phyloP scores from a whole-genome alignment of 2,329 filamentous ascomycete species.

The Colletotrichum tropicale region DNA sequence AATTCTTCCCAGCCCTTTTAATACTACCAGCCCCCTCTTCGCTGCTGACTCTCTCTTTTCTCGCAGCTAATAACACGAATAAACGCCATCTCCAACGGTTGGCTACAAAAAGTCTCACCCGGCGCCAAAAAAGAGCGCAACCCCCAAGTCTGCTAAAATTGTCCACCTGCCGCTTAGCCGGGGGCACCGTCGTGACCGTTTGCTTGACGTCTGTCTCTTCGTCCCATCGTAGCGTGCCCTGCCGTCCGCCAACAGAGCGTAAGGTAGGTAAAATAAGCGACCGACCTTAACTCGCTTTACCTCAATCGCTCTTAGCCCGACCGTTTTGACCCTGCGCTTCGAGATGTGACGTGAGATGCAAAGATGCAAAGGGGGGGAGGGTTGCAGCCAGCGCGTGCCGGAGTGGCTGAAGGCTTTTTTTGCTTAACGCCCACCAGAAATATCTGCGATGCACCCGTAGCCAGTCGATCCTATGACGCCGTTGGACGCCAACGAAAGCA shows the following conservation, averaged over 20 bases:
- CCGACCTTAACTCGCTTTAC: not conserved
- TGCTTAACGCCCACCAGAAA: slow-evolving; percentile 1
- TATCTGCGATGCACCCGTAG: slow-evolving; percentile 1
- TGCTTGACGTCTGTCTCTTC: slow-evolving; percentile 8
- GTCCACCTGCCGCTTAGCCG: slow-evolving; percentile 5
- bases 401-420: not conserved
- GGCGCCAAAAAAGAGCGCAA: not conserved
- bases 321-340: slow-evolving; percentile 7
- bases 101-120: not conserved
- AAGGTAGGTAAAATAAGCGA: not conserved
- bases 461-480: slow-evolving; percentile 3
- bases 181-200: not conserved
- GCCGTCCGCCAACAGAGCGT: not conserved
- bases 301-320: not conserved
- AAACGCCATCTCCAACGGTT: not conserved
- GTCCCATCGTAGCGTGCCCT: not conserved
- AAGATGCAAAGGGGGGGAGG: not conserved
- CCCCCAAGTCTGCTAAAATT: not conserved
- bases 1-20: not conserved
- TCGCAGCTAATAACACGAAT: not conserved
- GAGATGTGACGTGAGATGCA: slow-evolving; percentile 1
- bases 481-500: not conserved
- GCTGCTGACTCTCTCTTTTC: not conserved
- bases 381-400: not conserved
- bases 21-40: not conserved